phyloP scores from a whole-genome alignment of 2,329 filamentous ascomycete genomes.

The Boeremia lycopersici region DNA sequence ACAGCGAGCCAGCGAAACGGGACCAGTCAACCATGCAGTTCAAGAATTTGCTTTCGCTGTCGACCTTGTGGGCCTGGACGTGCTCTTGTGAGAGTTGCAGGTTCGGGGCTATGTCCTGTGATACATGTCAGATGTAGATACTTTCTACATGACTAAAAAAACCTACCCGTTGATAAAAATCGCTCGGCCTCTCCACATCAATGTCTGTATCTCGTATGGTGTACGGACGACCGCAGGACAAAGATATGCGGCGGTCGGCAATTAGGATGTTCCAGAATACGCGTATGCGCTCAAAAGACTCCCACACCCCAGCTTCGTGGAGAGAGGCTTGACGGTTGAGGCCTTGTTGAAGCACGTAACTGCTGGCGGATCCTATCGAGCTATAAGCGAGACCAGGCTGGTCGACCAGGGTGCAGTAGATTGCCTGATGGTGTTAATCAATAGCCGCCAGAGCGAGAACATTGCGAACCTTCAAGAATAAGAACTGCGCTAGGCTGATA shows the following conservation, averaged over 20 bases:
- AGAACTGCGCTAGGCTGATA: slow-evolving; percentile 34
- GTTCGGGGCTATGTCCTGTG: neutral
- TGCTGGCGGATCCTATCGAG: slow-evolving; percentile 37
- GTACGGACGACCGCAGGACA: slow-evolving; percentile 40
- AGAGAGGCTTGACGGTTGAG: slow-evolving; percentile 36
- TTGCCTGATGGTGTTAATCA: slow-evolving; percentile 19
- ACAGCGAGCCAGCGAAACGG: slow-evolving; percentile 29
- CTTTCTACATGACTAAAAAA: neutral
- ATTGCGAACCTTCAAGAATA: slow-evolving; percentile 34
- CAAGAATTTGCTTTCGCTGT: slow-evolving; percentile 18
- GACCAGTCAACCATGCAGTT: slow-evolving; percentile 34
- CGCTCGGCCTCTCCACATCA: slow-evolving; percentile 31
- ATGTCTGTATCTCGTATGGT: slow-evolving; percentile 37
- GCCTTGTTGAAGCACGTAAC: slow-evolving; percentile 35
- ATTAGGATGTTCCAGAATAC: slow-evolving; percentile 40
- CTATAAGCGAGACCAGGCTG: slow-evolving; percentile 37
- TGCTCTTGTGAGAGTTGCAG: neutral
- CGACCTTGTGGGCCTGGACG: neutral
- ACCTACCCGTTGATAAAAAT: neutral
- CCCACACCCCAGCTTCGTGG: slow-evolving; percentile 17
- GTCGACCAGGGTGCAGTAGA: slow-evolving; percentile 35
- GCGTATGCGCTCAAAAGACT: slow-evolving; percentile 31
- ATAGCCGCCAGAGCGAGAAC: neutral
- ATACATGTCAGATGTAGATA: neutral
- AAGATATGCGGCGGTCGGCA: slow-evolving; percentile 36